Evolutionary conservation across 2,329 filamentous ascomycete genomes (phyloP).

Genomic region (Neonectria hederae): DNA sequence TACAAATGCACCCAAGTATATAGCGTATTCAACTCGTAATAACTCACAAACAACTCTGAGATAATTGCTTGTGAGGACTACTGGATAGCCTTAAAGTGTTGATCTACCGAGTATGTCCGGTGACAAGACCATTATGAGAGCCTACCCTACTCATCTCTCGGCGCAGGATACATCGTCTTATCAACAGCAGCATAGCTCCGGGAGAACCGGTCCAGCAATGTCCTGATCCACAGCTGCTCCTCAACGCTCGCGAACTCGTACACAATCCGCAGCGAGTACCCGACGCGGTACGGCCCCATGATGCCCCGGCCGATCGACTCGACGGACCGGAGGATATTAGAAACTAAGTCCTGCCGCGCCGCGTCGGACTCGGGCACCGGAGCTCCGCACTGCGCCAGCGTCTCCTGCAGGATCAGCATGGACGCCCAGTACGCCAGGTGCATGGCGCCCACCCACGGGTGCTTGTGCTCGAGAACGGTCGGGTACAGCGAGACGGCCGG

Average conservation of each 20-base stretch:
- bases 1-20: too few relatives aligned
- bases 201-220: slow-evolving; percentile 44
- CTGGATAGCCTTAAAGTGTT: neutral
- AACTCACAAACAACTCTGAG: neutral
- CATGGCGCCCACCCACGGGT: slow-evolving; percentile 48
- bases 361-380: slow-evolving; percentile 38
- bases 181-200: slow-evolving; percentile 48
- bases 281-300: slow-evolving; percentile 52
- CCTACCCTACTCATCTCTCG: slow-evolving; percentile 33
- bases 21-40: neutral
- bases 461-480: slow-evolving; percentile 45
- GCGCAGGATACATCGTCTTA: slow-evolving; percentile 41
- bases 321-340: slow-evolving; percentile 49
- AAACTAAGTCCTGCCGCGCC: slow-evolving; percentile 41
- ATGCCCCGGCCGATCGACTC: slow-evolving; percentile 50
- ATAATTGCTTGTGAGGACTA: neutral
- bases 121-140: slow-evolving; percentile 18
- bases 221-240: slow-evolving; percentile 48
- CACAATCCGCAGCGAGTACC: slow-evolving; percentile 49
- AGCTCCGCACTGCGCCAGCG: slow-evolving; percentile 46
- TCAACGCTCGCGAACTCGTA: slow-evolving; percentile 50
- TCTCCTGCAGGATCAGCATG: slow-evolving; percentile 52
- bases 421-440: slow-evolving; percentile 51
- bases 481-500: slow-evolving; percentile 45
- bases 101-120: neutral